Conservation (phyloP, 164 flowering plant genomes). For the Vitis riparia region DNA sequence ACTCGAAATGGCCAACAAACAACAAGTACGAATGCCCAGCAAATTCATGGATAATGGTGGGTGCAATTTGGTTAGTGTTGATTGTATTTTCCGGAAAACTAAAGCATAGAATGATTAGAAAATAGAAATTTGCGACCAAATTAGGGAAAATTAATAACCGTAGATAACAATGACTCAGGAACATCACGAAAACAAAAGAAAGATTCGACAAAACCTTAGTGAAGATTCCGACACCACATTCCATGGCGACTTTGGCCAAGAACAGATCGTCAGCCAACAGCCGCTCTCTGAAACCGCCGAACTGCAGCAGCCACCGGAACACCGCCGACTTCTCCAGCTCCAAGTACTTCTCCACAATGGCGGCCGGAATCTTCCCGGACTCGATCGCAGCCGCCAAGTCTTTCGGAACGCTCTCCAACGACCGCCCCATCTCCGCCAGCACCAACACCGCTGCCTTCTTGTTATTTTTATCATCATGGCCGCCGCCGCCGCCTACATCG, state of each 20-base stretch:
- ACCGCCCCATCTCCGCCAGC: constrained; percentile 49
- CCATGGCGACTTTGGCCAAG: constrained; percentile 47
- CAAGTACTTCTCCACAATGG: constrained; percentile 52
- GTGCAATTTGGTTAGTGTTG: no score
- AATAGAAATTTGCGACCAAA: no score
- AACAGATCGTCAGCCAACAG: constrained; percentile 55
- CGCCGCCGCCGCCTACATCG: constrained; percentile 26
- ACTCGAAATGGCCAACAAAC: no score
- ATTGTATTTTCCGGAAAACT: no score
- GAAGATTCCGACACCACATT: constrained; percentile 55
- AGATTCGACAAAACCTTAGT: constrained; percentile 35
- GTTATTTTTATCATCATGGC: constrained; percentile 45
- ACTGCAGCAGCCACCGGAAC: constrained; percentile 43
- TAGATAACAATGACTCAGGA: background rate
- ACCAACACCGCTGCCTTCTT: constrained; percentile 65
- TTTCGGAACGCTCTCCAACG: constrained; percentile 54
- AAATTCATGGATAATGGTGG: no score
- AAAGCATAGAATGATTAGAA: no score
- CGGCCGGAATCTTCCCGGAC: constrained; percentile 70
- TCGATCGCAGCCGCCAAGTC: constrained; percentile 78
- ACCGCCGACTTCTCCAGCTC: constrained; percentile 41
- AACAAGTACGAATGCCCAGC: no score
- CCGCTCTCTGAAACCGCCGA: constrained; percentile 51
- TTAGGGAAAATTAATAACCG: no score
- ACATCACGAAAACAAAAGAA: background rate